A percentile compares a stretch with the other conserved stretches of the same genome.
Evolutionary conservation across 1,139 yeast genomes (phyloP).

Genomic region (Citeromyces hawaiiensis): DNA sequence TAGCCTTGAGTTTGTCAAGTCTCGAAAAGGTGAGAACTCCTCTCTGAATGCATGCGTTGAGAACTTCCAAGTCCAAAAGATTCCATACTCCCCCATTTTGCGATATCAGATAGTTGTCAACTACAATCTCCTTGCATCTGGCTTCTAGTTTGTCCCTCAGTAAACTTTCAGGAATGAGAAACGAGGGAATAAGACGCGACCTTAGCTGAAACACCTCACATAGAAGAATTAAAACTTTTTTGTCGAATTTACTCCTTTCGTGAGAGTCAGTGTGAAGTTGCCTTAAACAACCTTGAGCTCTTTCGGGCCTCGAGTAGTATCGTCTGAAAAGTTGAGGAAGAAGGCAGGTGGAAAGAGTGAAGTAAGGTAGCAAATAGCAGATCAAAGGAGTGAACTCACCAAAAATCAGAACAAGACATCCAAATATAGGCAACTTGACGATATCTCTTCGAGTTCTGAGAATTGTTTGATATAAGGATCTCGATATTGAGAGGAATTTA

Average conservation of each 20-base stretch:
- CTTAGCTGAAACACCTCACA: constrained; percentile 23
- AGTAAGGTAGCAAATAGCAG: constrained; percentile 42
- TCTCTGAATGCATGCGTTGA: constrained; percentile 34
- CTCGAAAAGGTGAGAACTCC: constrained; percentile 22
- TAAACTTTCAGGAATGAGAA: constrained; percentile 22
- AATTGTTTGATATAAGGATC: constrained; percentile 40
- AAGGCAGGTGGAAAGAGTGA: constrained; percentile 61
- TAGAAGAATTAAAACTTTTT: constrained; percentile 21
- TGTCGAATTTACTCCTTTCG: constrained; percentile 7
- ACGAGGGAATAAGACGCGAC: constrained; percentile 20
- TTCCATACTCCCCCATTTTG: constrained; percentile 35
- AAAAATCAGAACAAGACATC: constrained; percentile 37
- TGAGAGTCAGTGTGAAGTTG: constrained; percentile 7
- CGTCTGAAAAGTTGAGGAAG: constrained; percentile 34
- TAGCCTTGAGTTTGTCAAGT: not conserved
- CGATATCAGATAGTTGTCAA: constrained; percentile 35
- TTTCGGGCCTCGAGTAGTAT: constrained; percentile 7
- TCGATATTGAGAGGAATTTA: constrained; percentile 10
- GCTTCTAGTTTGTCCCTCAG: constrained; percentile 25
- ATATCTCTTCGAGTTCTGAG: constrained; percentile 47
- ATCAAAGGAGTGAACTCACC: constrained; percentile 54
- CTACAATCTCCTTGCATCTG: constrained; percentile 29
- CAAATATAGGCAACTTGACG: constrained; percentile 50
- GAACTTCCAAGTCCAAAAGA: constrained; percentile 27
- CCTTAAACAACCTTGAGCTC: constrained; percentile 13